Evolutionary conservation across 2,329 filamentous ascomycete species (phyloP).

Genomic region (Endoconidiophora polonica): DNA sequence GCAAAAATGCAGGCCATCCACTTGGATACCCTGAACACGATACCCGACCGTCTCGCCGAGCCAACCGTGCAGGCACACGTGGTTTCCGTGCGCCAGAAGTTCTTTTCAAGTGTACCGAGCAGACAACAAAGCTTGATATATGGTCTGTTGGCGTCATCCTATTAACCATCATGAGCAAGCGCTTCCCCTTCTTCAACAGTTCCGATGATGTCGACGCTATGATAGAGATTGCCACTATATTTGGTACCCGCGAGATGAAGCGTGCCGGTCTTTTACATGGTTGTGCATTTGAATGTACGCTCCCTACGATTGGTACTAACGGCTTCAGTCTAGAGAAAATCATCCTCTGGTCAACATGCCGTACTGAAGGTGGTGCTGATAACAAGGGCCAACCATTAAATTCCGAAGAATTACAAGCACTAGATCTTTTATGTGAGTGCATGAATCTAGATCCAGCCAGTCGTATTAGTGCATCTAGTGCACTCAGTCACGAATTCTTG

Average conservation of each 20-base stretch:
- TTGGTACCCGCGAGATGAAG: constrained; percentile 73
- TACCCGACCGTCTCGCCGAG: constrained; percentile 68
- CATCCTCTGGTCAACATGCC: constrained; percentile 82
- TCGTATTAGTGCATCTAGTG: constrained; percentile 59
- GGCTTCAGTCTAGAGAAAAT: constrained; percentile 88
- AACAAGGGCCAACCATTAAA: constrained; percentile 36
- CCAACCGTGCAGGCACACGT: constrained; percentile 85
- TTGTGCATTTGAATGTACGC: constrained; percentile 78
- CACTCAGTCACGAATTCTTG: constrained; percentile 57
- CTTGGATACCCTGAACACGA: constrained; percentile 67
- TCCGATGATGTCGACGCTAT: constrained; percentile 96
- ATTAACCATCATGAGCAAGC: constrained; percentile 76
- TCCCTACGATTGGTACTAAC: constrained; percentile 72
- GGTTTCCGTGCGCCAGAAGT: constrained; percentile 95
- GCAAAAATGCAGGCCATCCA: no score
- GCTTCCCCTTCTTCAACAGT: constrained; percentile 97
- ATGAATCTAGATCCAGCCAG: constrained; percentile 61
- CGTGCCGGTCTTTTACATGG: constrained; percentile 69
- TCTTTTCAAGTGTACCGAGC: constrained; percentile 88
- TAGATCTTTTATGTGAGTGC: constrained; percentile 54
- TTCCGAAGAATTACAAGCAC: constrained; percentile 53
- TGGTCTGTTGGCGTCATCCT: constrained; percentile 97
- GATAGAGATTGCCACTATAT: constrained; percentile 94
- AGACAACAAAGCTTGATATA: constrained; percentile 86
- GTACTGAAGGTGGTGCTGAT: constrained; percentile 42